These are phyloP conservation scores for Ceraceosorus guamensis DNA, from an alignment of 1,284 basidiomycete genomes.

Conservation along the genomic window DNA sequence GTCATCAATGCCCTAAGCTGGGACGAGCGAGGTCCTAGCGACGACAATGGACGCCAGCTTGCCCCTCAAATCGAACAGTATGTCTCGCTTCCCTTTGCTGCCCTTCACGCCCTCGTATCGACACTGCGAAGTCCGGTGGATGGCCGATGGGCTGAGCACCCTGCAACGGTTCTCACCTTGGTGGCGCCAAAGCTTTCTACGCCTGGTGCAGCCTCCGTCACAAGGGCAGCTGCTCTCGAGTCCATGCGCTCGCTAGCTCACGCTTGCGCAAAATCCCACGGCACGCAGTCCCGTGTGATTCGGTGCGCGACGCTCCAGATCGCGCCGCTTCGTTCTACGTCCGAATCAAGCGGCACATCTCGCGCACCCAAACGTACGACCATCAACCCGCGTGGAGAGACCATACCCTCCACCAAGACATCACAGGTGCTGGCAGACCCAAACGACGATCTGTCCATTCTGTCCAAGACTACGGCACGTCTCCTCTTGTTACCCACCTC, in stretches of 20 bases:
- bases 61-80: background rate
- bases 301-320: background rate
- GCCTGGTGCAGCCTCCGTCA: background rate
- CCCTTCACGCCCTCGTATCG: background rate
- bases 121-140: background rate
- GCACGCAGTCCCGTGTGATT: background rate
- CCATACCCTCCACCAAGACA: background rate
- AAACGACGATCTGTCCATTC: background rate
- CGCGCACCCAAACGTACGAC: background rate
- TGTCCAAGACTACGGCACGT: background rate
- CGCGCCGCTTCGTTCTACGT: background rate
- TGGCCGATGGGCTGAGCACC: background rate
- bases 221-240: background rate
- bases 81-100: background rate
- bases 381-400: slow-evolving; percentile 1
- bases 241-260: background rate
- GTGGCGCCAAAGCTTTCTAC: background rate
- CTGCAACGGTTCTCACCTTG: background rate
- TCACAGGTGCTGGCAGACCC: background rate
- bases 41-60: background rate
- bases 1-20: slow-evolving; percentile 40
- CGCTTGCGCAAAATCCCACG: background rate
- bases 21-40: background rate
- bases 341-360: background rate
- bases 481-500: background rate